Conservation (phyloP, 2,329 filamentous ascomycete species). For the Fusarium fujikuroi region DNA sequence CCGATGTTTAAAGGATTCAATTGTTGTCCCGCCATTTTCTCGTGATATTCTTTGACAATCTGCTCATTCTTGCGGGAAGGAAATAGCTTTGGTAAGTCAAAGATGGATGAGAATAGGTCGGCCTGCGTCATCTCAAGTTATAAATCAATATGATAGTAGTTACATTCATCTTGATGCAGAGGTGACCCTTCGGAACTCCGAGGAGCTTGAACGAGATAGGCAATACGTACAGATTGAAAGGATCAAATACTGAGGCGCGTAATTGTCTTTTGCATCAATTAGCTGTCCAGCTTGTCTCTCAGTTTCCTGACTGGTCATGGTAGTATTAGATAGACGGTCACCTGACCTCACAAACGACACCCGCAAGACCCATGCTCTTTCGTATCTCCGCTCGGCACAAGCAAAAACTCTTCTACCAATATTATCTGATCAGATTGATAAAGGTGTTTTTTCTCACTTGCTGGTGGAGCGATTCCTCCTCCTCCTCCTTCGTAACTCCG, state of each 20-base stretch:
- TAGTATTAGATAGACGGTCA: not conserved
- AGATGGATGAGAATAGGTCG: not conserved
- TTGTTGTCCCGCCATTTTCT: not conserved
- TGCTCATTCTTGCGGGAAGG: not conserved
- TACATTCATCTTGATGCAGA: not conserved
- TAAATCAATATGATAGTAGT: not conserved
- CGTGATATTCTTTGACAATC: not conserved
- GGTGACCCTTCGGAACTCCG: constrained; percentile 12
- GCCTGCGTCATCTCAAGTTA: no score
- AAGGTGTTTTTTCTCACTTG: constrained; percentile 47
- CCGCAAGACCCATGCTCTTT: constrained; percentile 16
- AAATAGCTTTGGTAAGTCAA: not conserved
- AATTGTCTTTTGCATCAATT: not conserved
- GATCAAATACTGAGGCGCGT: not conserved
- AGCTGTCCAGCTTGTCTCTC: not conserved
- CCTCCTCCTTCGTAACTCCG: constrained; percentile 51
- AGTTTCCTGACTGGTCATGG: not conserved
- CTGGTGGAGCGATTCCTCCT: constrained; percentile 35
- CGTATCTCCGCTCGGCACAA: constrained; percentile 50
- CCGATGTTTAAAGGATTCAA: not conserved
- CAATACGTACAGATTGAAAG: not conserved
- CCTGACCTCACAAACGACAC: constrained; percentile 1
- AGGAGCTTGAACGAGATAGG: not conserved
- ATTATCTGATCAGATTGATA: constrained; percentile 58
- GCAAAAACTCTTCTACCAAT: constrained; percentile 41